These are phyloP conservation scores for Phytophthora sansomeana DNA, from an alignment of 352 stramenopile species.

Conservation along the genomic window DNA sequence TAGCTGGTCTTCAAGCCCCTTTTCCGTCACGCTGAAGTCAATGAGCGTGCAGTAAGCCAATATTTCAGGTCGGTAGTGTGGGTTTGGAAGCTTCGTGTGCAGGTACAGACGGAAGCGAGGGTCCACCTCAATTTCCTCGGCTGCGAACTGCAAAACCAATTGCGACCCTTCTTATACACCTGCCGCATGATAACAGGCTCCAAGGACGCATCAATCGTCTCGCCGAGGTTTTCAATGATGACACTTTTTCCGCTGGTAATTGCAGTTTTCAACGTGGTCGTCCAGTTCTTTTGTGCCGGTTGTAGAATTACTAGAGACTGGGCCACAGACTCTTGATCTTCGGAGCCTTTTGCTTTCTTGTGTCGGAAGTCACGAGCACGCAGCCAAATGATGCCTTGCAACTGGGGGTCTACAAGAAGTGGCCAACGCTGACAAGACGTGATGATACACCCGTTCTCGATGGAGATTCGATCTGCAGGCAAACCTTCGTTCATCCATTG, in stretches of 20 bases:
- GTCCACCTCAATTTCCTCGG: conserved; percentile 92
- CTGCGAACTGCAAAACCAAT: conserved; percentile 90
- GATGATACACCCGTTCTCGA: conserved; percentile 94
- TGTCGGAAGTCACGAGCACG: conserved; percentile 60
- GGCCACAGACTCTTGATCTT: conserved; percentile 2
- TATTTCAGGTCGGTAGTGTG: conserved; percentile 93
- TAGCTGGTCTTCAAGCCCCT: conserved; percentile 91
- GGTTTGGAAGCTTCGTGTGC: conserved; percentile 93
- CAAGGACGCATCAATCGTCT: conserved; percentile 88
- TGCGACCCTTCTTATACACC: conserved; percentile 89
- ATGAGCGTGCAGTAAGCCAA: conserved; percentile 94
- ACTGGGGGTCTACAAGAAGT: conserved; percentile 91
- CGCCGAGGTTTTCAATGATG: conserved; percentile 92
- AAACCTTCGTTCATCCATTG: conserved; percentile 94
- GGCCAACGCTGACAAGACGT: conserved; percentile 89
- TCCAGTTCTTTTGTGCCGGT: conserved; percentile 80
- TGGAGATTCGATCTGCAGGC: conserved; percentile 90
- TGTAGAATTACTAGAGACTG: conserved; percentile 75
- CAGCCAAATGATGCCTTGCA: conserved; percentile 92
- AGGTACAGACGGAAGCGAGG: conserved; percentile 88
- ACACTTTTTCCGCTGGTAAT: conserved; percentile 84
- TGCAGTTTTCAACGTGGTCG: conserved; percentile 72
- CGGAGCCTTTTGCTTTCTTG: conserved; percentile 13
- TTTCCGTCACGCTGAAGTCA: conserved; percentile 95
- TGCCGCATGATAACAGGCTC: conserved; percentile 91